Base-by-base conservation (phyloP, 2,329 filamentous ascomycete species). In the Hypoxylon sp. region DNA sequence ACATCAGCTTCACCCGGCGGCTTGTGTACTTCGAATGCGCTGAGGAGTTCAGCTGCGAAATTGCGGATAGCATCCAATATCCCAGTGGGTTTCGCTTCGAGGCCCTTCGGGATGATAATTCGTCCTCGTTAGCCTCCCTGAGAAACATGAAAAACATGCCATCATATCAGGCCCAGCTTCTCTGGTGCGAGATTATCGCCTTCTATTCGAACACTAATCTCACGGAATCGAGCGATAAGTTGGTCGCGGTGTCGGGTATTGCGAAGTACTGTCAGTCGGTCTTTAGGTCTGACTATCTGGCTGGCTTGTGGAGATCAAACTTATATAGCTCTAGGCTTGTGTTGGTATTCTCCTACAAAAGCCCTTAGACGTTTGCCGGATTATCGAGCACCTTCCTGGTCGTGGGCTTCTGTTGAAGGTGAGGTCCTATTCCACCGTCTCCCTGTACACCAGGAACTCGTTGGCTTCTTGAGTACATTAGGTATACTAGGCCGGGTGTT, bases 11-110 rank as follows among this genome's bases (percentile, higher is more conserved):
- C 43, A 41, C 13, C 21, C 38, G 23, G 21, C 19, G 25, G 6
- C 43, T 61, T 6, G 51, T 49, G 19, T 61, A 38, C 19, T 61
- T 30, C 13, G 50, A 61, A 49, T 61, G 59, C 10, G 50, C 59
- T 7, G 59, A 55, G 30, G 50, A 61, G 10, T 14, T 38, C 21
- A 55, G 49, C 25, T 38, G 32, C n/a, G 58, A 61, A 19, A 10
- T n/a, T 19, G 14, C 13, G 17, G n/a, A 28, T 14, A 13, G 17
- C 19, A 23, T 5, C 2, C 2, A 23, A 23, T 23, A 23, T 23
- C 5, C 23, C 23, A 2, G 2, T 23, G 23, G 23, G 23, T 23
- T 23, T 23, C 23, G 2, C 23, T 23, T 23, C 23, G 23, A 5
- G 23, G 5, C 23, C 2, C 2, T 23, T 23, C 23, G 5, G 23